phyloP scores from a whole-genome alignment of 192 early-diverging fungal genomes.

The Backusella mclennaniae region DNA sequence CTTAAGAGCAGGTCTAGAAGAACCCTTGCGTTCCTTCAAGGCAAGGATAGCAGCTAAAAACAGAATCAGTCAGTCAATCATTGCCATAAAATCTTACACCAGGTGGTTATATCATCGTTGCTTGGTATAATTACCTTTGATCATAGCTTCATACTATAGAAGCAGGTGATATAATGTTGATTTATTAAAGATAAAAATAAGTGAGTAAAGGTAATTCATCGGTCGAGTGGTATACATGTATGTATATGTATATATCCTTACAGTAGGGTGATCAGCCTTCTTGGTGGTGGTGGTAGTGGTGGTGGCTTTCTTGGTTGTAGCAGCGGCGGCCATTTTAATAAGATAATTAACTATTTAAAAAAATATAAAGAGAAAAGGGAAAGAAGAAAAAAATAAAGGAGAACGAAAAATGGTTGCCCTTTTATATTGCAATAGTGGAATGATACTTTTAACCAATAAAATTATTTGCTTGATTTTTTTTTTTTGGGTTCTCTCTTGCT shows the following conservation, averaged over 20 bases:
- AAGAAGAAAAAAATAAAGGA: background rate
- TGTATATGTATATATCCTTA: background rate
- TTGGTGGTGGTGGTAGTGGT: conserved; percentile 21
- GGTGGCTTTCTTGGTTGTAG: background rate
- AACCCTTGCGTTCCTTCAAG: conserved; percentile 72
- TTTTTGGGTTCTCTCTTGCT: background rate
- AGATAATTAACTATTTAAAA: background rate
- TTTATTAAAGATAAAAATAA: conserved; percentile 1
- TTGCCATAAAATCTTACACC: background rate
- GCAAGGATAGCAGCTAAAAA: conserved; percentile 45
- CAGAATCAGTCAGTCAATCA: background rate
- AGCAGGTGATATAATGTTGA: background rate
- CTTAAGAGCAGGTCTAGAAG: conserved; percentile 70
- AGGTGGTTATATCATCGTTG: background rate
- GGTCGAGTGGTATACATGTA: background rate
- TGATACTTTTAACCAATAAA: background rate
- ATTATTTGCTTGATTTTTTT: conserved; percentile 8
- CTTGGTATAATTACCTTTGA: conserved; percentile 21
- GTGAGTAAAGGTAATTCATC: background rate
- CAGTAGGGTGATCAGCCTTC: conserved; percentile 35
- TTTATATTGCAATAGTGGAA: background rate
- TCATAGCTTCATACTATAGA: conserved; percentile 37
- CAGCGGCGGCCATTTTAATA: conserved; percentile 7
- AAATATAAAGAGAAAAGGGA: background rate
- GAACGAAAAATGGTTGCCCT: background rate